Conservation (phyloP, 768 basidiomycete species). For the Leccinum incarnatum region DNA sequence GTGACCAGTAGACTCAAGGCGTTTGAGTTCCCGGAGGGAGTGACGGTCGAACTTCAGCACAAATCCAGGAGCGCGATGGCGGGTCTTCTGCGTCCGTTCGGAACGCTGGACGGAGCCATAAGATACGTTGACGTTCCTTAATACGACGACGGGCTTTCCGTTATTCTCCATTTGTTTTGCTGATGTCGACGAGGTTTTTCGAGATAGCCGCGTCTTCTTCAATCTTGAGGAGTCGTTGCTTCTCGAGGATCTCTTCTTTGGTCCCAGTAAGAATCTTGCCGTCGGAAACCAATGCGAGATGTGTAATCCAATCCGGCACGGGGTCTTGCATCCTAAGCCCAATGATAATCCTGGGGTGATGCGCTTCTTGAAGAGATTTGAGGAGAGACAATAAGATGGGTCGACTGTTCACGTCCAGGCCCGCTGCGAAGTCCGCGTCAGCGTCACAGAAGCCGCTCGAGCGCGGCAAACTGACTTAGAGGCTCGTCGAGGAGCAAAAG, state of each 20-base stretch:
- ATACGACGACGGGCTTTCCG: constrained; percentile 50
- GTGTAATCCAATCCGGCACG: constrained; percentile 69
- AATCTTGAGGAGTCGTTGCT: constrained; percentile 12
- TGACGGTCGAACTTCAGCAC: constrained; percentile 46
- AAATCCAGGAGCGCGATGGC: constrained; percentile 11
- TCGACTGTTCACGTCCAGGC: constrained; percentile 66
- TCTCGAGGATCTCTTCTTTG: constrained; percentile 44
- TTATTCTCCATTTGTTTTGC: constrained; percentile 2
- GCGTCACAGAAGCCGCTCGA: background rate
- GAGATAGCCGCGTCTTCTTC: background rate
- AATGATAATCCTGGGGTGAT: constrained; percentile 59
- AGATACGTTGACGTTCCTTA: constrained; percentile 65
- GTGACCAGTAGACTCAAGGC: constrained; percentile 42
- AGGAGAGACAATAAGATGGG: constrained; percentile 55
- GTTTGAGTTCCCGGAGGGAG: constrained; percentile 48
- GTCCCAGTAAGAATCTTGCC: constrained; percentile 50
- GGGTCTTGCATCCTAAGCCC: constrained; percentile 68
- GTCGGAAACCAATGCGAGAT: constrained; percentile 54
- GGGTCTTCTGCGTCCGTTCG: too few relatives aligned
- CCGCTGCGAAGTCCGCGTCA: constrained; percentile 49
- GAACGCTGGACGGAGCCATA: constrained; percentile 37
- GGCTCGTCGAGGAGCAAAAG: constrained; percentile 88
- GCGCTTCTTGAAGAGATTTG: constrained; percentile 45
- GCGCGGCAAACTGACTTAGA: constrained; percentile 51
- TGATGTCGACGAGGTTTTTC: background rate